Conservation (phyloP, 1,139 yeast genomes). For the Candida albicans region DNA sequence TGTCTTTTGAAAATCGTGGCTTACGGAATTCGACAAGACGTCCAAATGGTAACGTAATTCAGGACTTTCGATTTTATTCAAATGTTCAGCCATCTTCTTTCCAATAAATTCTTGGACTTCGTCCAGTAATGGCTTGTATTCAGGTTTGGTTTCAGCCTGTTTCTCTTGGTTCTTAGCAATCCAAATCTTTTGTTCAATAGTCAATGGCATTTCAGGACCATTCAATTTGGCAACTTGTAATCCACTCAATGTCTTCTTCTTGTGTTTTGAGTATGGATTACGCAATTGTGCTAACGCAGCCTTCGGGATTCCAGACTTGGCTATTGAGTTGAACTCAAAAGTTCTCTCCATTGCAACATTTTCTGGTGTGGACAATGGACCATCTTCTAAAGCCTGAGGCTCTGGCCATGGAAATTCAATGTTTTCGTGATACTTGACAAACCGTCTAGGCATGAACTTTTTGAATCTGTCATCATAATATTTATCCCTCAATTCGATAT, state of each 20-base stretch:
- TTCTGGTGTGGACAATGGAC: slow-evolving; percentile 56
- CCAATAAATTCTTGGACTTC: slow-evolving; percentile 76
- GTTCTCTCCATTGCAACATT: slow-evolving; percentile 70
- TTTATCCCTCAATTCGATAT: slow-evolving; percentile 60
- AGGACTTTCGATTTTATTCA: slow-evolving; percentile 43
- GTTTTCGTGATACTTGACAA: slow-evolving; percentile 65
- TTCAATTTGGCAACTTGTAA: slow-evolving; percentile 62
- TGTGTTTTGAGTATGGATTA: slow-evolving; percentile 65
- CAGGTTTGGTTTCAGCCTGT: slow-evolving; percentile 44
- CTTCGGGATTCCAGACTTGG: slow-evolving; percentile 66
- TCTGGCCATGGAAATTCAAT: slow-evolving; percentile 89
- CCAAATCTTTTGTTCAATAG: slow-evolving; percentile 62
- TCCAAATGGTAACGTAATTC: slow-evolving; percentile 42
- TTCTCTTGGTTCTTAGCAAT: slow-evolving; percentile 32
- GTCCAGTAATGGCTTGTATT: slow-evolving; percentile 53
- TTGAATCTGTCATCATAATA: slow-evolving; percentile 77
- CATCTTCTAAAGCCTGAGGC: slow-evolving; percentile 64
- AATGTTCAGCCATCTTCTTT: slow-evolving; percentile 58
- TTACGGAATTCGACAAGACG: slow-evolving; percentile 30
- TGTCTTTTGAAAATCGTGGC: slow-evolving; percentile 36
- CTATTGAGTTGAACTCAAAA: slow-evolving; percentile 67
- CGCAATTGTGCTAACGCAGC: slow-evolving; percentile 70
- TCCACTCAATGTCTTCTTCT: slow-evolving; percentile 56
- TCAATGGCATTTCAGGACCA: slow-evolving; percentile 77
- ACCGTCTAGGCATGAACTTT: slow-evolving; percentile 73